Base-by-base conservation (phyloP, 2,329 filamentous ascomycete genomes). In the Fonsecaea erecta region DNA sequence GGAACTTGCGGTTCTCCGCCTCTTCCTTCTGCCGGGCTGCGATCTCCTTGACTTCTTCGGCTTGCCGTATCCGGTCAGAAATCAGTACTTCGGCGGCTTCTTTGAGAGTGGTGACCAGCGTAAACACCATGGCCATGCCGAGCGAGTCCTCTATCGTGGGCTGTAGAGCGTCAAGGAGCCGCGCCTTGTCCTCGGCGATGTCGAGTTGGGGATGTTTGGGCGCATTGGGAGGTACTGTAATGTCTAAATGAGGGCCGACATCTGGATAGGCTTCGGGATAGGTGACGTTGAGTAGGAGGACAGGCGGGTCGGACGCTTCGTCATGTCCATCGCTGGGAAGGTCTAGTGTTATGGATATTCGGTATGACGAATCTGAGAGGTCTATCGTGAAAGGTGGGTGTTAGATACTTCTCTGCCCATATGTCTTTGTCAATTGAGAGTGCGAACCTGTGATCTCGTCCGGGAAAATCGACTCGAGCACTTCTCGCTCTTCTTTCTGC, bases 121-220 rank as follows among this genome's bases (percentile, higher is more conserved):
- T 92, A 79, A 98, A 99, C 1, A 99, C 82, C 95, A 99, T 99
- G 62, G 93, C 91, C 90, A 98, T 98, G 68, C 95, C 95, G 65
- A 98, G 80, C 72, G 93, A 98, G 77, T 99, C 95, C 76, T 95
- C 89, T 37, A 97, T 90, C 0, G 89, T 91, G 16, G 90, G 87
- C 43, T 87, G 78, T 12, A 98, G 82, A 1, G 86, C 85, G 57
- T 88, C 83, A 16, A 98, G 85, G 14, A 99, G 86, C 59, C 80
- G 79, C 18, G 86, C 83, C 75, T 92, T 92, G 82, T 99, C 95
- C 55, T 90, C 87, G 72, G 89, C 85, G 53, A 98, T 83, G 75
- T 89, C 90, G 77, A 99, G 89, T 74, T 90, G 86, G 30, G 86
- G 84, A 77, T 96, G 86, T 71, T 86, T 85, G 9, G 86, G 77